Base-by-base conservation (phyloP, 331 rosid species). In the Malus hybrid region DNA sequence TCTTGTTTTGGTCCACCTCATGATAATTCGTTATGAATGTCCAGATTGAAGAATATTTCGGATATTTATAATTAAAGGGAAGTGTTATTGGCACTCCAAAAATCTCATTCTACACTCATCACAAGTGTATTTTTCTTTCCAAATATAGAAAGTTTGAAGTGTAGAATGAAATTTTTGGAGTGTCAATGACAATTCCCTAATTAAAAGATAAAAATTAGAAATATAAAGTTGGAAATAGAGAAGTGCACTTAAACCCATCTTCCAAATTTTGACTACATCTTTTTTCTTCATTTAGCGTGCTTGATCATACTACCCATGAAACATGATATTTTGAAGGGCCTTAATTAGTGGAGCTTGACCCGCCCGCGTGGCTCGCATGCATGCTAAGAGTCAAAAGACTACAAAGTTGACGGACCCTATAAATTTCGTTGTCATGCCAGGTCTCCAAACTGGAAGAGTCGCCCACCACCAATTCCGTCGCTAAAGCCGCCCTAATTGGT, bases 311-410 rank as follows among this genome's bases (percentile, higher is more conserved):
- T 18, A 30, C 53, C 5, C 66, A 46, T 33, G 53, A 36, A 39
- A 34, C 66, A 56, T 20, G 55, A 7, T 57, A 30, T 8, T 57
- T 28, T 12, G 66, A 72, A 22, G 36, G 32, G 75, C 75, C 75
- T 72, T 58, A 72, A 72, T 72, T 26, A 72, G 66, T 72, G 75
- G 66, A 6, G 66, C 24, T 72, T 33, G 66, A 34, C 53, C 20
- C 1, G 13, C 65, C 4, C 32, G 11, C 5, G 15, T 42, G 14
- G 48, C 5, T 42, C 14, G 8, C 19, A 16, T 19, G 19, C 20
- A 10, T 16, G 63, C 44, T 29, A 22, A 36, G 76, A 72, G 50
- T 55, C 33, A 15, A 42, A 63, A 63, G 44, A 6, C 44, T 15
- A 15, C 12, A 32, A 71, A 55, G 50, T 71, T 11, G 10, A 71